These are phyloP conservation scores for Debaryomyces robertsiae DNA, from an alignment of 1,139 yeast genomes.

Conservation along the genomic window DNA sequence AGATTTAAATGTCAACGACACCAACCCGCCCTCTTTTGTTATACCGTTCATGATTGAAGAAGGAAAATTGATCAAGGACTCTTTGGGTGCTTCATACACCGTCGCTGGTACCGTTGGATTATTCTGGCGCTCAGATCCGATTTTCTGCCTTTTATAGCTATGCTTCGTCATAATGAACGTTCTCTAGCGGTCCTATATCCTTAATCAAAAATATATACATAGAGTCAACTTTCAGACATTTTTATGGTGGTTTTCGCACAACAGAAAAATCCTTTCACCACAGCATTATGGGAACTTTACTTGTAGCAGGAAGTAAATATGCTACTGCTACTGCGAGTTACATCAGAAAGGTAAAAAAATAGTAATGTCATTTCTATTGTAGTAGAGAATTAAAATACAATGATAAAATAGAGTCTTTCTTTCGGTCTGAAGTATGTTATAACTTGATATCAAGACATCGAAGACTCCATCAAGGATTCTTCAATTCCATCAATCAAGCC, in stretches of 20 bases:
- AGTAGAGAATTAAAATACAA: constrained; percentile 7
- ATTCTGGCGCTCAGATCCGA: constrained; percentile 7
- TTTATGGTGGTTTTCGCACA: neutral
- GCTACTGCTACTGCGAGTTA: no score
- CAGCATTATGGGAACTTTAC: no score
- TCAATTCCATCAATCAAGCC: constrained; percentile 53
- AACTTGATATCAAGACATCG: constrained; percentile 7
- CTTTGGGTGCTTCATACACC: constrained; percentile 36
- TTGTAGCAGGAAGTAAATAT: no score
- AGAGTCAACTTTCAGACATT: neutral
- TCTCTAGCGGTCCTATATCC: no score
- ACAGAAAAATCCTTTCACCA: no score
- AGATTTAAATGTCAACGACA: constrained; percentile 47
- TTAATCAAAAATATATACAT: no score
- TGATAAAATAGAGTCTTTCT: constrained; percentile 2
- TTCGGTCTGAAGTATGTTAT: neutral
- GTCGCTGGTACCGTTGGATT: constrained; percentile 23
- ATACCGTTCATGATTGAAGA: constrained; percentile 47
- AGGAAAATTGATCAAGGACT: constrained; percentile 38
- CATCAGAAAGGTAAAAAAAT: neutral
- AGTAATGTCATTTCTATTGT: constrained; percentile 2
- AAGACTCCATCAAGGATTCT: constrained; percentile 42
- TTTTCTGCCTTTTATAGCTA: constrained; percentile 15
- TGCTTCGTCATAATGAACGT: constrained; percentile 10
- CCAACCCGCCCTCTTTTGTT: constrained; percentile 49